Conservation (phyloP, 306 rosid genomes). For the Cercis canadensis region DNA sequence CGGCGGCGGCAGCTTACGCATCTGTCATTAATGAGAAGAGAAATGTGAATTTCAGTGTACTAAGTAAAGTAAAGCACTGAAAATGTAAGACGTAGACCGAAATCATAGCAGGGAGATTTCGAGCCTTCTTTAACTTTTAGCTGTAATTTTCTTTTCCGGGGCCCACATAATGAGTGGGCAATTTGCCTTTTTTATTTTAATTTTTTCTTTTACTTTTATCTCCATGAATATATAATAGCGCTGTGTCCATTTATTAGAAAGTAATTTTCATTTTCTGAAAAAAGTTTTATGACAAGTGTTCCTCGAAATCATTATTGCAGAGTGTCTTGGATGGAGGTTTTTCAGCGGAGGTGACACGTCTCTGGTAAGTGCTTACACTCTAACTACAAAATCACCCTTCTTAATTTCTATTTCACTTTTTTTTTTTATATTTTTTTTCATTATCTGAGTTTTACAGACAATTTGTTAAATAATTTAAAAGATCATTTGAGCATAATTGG, state of each 20-base stretch:
- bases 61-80: no score
- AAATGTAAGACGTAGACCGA: no score
- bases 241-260: not conserved
- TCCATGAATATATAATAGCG: no score
- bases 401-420: not conserved
- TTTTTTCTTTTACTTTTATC: not conserved
- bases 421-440: not conserved
- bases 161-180: not conserved
- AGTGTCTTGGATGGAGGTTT: constrained; percentile 75
- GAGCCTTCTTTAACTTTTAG: not conserved
- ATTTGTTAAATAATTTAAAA: no score
- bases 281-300: not conserved
- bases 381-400: constrained; percentile 41
- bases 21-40: no score
- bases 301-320: constrained; percentile 53
- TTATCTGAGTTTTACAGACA: not conserved
- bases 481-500: no score
- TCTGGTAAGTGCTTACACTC: constrained; percentile 52
- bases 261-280: not conserved
- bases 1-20: no score
- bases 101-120: not conserved
- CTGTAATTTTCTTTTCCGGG: not conserved
- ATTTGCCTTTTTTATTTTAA: not conserved
- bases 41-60: no score
- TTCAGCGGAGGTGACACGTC: constrained; percentile 69